Evolutionary conservation across 1,284 basidiomycete species (phyloP).

Genomic region (Moniliella sp.): DNA sequence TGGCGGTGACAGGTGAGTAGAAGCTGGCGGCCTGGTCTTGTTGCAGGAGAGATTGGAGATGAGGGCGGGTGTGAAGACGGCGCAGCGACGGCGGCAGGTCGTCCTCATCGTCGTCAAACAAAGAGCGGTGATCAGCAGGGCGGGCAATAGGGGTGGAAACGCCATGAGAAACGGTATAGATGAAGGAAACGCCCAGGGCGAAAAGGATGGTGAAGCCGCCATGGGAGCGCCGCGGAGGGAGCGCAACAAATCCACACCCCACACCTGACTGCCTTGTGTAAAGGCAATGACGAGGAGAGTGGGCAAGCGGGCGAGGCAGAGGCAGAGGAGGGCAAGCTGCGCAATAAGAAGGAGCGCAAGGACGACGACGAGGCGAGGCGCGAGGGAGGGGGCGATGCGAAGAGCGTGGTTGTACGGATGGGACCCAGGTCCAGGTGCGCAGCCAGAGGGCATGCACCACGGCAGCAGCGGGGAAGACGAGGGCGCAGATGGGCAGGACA

Average conservation of each 20-base stretch:
- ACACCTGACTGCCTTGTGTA: conserved; percentile 30
- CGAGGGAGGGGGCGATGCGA: conserved; percentile 11
- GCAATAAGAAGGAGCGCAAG: conserved; percentile 24
- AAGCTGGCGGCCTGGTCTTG: conserved; percentile 7
- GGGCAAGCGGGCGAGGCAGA: conserved; percentile 7
- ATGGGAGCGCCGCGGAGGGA: conserved; percentile 9
- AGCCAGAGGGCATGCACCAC: conserved; percentile 13
- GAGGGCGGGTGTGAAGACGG: conserved; percentile 10
- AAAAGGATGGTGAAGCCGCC: conserved; percentile 16
- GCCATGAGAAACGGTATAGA: conserved; percentile 8
- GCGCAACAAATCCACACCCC: conserved; percentile 19
- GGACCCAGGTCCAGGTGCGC: conserved; percentile 22
- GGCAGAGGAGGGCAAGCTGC: conserved; percentile 16
- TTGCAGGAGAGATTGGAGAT: conserved; percentile 6
- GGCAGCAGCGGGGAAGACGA: conserved; percentile 15
- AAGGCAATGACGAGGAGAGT: conserved; percentile 15
- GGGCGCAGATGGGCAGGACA: conserved; percentile 21
- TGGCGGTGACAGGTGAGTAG: conserved; percentile 10
- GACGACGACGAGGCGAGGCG: conserved; percentile 12
- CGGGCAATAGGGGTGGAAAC: conserved; percentile 1
- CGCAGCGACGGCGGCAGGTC: conserved; percentile 10
- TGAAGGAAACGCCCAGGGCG: conserved; percentile 14
- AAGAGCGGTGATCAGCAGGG: conserved; percentile 1
- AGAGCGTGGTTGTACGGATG: conserved; percentile 9
- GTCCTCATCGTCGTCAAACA: conserved; percentile 4